phyloP scores from a whole-genome alignment of 345 rosid species.

The Excoecaria agallocha region DNA sequence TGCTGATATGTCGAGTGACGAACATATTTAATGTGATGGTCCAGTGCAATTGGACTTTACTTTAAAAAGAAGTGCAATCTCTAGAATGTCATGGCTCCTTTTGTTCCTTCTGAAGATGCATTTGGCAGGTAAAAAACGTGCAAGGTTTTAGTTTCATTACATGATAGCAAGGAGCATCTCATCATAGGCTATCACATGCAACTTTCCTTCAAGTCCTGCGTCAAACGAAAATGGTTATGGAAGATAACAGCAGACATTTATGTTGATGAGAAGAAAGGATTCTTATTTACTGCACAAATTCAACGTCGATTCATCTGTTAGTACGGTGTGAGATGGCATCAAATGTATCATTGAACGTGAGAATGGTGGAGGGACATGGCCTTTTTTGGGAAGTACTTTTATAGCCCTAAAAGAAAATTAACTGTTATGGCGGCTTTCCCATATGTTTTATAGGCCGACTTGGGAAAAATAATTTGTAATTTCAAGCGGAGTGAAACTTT shows the following conservation, averaged over 20 bases:
- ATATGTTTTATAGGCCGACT: too few relatives aligned
- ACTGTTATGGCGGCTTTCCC: too few relatives aligned
- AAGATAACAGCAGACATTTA: not conserved
- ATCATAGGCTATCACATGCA: too few relatives aligned
- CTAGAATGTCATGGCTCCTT: not conserved
- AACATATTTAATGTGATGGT: not conserved
- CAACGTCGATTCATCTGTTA: slow-evolving; percentile 25
- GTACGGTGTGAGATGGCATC: slow-evolving; percentile 14
- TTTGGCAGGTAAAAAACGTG: not conserved
- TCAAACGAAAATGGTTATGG: not conserved
- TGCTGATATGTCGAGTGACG: not conserved
- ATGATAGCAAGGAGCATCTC: too few relatives aligned
- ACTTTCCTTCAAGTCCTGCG: not conserved
- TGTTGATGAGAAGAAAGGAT: not conserved
- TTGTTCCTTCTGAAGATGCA: not conserved
- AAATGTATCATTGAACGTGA: slow-evolving; percentile 24
- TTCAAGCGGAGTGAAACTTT: too few relatives aligned
- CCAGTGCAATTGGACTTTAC: not conserved
- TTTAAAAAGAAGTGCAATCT: not conserved
- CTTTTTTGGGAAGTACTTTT: slow-evolving; percentile 10
- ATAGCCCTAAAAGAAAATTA: not conserved
- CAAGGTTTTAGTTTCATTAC: too few relatives aligned
- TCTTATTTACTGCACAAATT: slow-evolving; percentile 26
- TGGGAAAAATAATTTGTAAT: too few relatives aligned
- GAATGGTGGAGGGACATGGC: slow-evolving; percentile 36